Base-by-base conservation (phyloP, 345 rosid species). In the Boechera stricta region DNA sequence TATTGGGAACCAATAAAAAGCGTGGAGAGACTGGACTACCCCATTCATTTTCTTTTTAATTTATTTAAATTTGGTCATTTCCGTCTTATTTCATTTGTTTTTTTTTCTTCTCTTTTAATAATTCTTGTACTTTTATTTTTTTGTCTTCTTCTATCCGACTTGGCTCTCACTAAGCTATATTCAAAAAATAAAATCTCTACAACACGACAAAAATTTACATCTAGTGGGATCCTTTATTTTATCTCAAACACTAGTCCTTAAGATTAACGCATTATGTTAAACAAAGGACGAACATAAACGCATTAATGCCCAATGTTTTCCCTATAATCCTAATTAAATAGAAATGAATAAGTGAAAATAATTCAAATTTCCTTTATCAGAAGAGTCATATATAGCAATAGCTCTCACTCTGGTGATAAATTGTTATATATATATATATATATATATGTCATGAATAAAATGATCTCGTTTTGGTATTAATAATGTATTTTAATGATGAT, bases 1-100 rank as follows among this genome's bases (percentile, higher is more conserved):
- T 28, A 71, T 28, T 71, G 72, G 67, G 72, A 77, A 71, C 77
- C 81, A 77, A 65, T 77, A 42, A 64, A 77, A 77, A 77, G 72
- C 1, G 38, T 15, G 60, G 61, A 69, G 75, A 32, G 79, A 60
- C 74, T 60, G 42, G 44, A 45, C 71, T 70, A 70, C 80, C 75
- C 80, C 71, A 69, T 76, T 35, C 12, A 36, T n/a, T 77, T 77
- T 77, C 44, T 36, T 64, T 77, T 47, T 0, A 29, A 45, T 71
- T 47, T 71, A 36, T 63, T 4, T 35, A 18, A 45, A 47, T 64
- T 56, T 77, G 67, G 81, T 71, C 72, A 66, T 77, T 77, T 77
- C 31, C 67, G 76, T 77, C 67, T 64, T 77, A 64, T 77, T 47
- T 47, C 52, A 26, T 61, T 77, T 77, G 64, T 61, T 62, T 69